phyloP scores from a whole-genome alignment of 208 protist species.

The Acanthamoeba lenticulata region DNA sequence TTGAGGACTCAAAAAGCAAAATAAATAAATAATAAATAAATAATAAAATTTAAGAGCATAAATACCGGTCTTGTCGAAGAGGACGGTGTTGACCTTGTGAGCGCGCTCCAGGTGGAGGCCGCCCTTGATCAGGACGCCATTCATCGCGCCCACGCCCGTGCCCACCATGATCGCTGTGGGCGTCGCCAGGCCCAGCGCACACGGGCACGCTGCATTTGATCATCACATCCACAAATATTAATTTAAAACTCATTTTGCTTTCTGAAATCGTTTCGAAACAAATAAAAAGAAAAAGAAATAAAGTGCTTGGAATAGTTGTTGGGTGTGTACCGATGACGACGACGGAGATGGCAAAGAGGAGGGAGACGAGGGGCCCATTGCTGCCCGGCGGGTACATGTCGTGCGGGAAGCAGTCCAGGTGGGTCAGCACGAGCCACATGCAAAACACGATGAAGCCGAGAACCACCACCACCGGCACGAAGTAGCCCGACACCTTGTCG shows the following conservation, averaged over 20 bases:
- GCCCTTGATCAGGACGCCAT: conserved; percentile 65
- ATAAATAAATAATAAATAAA: not conserved
- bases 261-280: too few relatives aligned
- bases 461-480: not conserved
- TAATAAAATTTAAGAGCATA: not conserved
- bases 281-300: too few relatives aligned
- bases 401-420: not conserved
- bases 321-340: conserved; percentile 88
- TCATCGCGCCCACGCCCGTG: conserved; percentile 91
- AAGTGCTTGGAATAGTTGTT: too few relatives aligned
- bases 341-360: conserved; percentile 90
- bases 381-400: not conserved
- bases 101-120: conserved; percentile 91
- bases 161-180: conserved; percentile 97
- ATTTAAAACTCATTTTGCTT: not conserved
- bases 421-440: not conserved
- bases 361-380: conserved; percentile 88
- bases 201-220: conserved; percentile 93
- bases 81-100: conserved; percentile 87
- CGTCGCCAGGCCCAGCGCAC: conserved; percentile 95
- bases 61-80: conserved; percentile 96
- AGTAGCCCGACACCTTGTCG: not conserved
- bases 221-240: not conserved
- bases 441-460: not conserved
- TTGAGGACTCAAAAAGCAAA: not conserved